Evolutionary conservation across 2,329 filamentous ascomycete genomes (phyloP).

Genomic region (Ophiostoma tasmaniense): DNA sequence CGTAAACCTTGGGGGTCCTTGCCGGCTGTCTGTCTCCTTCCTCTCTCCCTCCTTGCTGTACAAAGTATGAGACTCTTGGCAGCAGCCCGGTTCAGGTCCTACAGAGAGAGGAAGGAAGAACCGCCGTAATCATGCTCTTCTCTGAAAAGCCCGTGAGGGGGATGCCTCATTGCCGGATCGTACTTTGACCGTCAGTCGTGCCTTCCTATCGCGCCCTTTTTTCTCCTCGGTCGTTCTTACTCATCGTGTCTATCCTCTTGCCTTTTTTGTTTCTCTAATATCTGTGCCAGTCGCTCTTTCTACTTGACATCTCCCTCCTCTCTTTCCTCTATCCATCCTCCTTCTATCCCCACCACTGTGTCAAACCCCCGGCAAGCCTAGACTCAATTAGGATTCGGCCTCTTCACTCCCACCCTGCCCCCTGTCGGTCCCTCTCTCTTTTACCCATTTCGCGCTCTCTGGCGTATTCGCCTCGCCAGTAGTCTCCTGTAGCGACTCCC

Average conservation of each 20-base stretch:
- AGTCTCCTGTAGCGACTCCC: not conserved
- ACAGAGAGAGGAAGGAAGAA: not conserved
- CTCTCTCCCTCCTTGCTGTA: not conserved
- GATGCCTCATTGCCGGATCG: not conserved
- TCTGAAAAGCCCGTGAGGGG: not conserved
- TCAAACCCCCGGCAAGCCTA: slow-evolving; percentile 8
- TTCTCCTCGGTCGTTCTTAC: not conserved
- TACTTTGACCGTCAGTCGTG: not conserved
- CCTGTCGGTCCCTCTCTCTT: slow-evolving; percentile 4
- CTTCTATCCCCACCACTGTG: not conserved
- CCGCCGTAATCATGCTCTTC: not conserved
- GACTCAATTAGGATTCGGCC: not conserved
- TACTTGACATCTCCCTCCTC: not conserved
- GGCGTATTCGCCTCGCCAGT: not conserved
- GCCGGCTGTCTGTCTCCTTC: no score
- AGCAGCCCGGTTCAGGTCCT: not conserved
- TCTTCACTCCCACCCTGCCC: not conserved
- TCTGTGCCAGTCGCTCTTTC: not conserved
- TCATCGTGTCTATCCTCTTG: not conserved
- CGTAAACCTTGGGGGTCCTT: not conserved
- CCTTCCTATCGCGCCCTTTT: not conserved
- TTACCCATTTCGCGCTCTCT: not conserved
- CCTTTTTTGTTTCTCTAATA: not conserved
- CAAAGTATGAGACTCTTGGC: slow-evolving; percentile 2
- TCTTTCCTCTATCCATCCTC: not conserved